These are phyloP conservation scores for Boletus holoroseus DNA, from an alignment of 1,284 basidiomycete species.

Conservation along the genomic window DNA sequence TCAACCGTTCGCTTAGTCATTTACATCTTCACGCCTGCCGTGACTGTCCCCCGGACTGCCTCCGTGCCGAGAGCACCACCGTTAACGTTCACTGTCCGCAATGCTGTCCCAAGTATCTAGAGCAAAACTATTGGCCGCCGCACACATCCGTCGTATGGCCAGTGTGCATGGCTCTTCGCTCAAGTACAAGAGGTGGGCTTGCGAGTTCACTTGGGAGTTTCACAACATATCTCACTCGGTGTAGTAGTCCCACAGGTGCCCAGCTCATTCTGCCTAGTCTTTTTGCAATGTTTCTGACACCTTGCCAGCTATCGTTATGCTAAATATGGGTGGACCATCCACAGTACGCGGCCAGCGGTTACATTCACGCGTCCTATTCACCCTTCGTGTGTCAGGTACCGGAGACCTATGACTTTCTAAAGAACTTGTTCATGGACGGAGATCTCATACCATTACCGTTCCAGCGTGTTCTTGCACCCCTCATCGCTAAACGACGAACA, in stretches of 20 bases:
- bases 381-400: conserved; percentile 51
- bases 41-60: no score
- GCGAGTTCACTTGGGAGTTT: background rate
- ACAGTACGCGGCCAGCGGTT: conserved; percentile 53
- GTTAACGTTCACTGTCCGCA: background rate
- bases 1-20: conserved; percentile 18
- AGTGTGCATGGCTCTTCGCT: conserved; percentile 17
- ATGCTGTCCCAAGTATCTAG: conserved; percentile 20
- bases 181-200: conserved; percentile 22
- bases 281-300: conserved; percentile 6
- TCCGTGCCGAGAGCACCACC: background rate
- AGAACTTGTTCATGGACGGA: conserved; percentile 88
- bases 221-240: conserved; percentile 11
- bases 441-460: conserved; percentile 97
- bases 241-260: conserved; percentile 30
- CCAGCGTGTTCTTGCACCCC: conserved; percentile 81
- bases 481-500: conserved; percentile 88
- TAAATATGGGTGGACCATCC: conserved; percentile 98
- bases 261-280: background rate
- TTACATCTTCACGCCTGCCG: no score
- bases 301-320: conserved; percentile 79
- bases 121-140: background rate
- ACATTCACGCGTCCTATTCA: conserved; percentile 1
- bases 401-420: conserved; percentile 88
- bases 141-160: conserved; percentile 22